These are phyloP conservation scores for Ustilago esculenta DNA, from an alignment of 1,284 basidiomycete species.

Conservation along the genomic window DNA sequence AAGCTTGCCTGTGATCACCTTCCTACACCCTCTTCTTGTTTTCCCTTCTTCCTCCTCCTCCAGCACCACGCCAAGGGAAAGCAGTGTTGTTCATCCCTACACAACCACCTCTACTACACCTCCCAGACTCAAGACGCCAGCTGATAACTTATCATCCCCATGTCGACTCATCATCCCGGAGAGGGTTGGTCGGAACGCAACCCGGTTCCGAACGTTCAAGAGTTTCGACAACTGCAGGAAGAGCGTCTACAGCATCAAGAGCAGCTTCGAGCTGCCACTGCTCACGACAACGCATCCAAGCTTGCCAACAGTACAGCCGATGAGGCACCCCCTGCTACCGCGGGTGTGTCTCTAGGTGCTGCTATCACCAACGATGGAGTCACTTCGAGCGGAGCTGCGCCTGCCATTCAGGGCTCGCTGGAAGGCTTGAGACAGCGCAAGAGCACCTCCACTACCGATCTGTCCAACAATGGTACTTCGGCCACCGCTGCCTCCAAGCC, in stretches of 20 bases:
- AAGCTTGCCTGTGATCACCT: no score
- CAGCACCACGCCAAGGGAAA: no score
- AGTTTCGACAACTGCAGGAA: constrained; percentile 43
- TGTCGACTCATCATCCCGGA: constrained; percentile 53
- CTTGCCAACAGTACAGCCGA: constrained; percentile 33
- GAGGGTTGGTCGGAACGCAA: constrained; percentile 61
- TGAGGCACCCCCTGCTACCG: constrained; percentile 28
- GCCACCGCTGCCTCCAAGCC: neutral
- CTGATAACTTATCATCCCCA: constrained; percentile 1
- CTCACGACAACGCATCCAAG: constrained; percentile 29
- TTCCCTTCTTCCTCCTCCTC: no score
- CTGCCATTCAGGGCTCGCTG: constrained; percentile 28
- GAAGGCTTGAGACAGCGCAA: constrained; percentile 49
- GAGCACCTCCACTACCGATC: constrained; percentile 15
- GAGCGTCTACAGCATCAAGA: no score
- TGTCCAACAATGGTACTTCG: neutral
- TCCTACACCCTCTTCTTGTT: no score
- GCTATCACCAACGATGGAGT: neutral
- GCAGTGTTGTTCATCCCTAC: neutral
- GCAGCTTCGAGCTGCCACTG: constrained; percentile 30
- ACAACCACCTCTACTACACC: no score
- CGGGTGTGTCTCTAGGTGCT: no score
- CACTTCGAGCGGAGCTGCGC: constrained; percentile 21
- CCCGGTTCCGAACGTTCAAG: constrained; percentile 55
- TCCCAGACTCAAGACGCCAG: no score